Base-by-base conservation (phyloP, 2,329 filamentous ascomycete species). In the Neopestalotiopsis sp. region DNA sequence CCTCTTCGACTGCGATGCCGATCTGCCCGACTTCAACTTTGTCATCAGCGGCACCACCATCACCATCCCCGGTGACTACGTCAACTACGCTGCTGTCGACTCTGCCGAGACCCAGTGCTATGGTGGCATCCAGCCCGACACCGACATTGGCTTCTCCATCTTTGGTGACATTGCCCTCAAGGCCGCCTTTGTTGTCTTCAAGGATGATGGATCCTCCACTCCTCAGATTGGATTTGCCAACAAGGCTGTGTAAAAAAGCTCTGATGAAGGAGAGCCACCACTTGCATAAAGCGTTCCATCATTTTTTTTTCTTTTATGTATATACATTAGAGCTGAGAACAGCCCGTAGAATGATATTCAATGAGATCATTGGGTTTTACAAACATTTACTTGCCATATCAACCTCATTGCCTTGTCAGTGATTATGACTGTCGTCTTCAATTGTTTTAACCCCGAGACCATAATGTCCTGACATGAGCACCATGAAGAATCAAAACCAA, bases 91-190 rank as follows among this genome's bases (percentile, higher is more conserved):
- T 1, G 76, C 81, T 30, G 78, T 83, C 58, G 83, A 83, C 24
- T 80, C 76, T 28, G 81, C 82, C 70, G 80, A 75, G 10, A 76
- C 74, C 3, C 81, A 69, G 49, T 92, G 91, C 85, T 92, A 85
- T 74, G 91, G 91, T 69, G 91, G 90, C 63, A 85, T 93, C 56
- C 67, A 68, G 64, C 67, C 69, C 58, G 67, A 70, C 61, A 67
- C 67, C 13, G 65, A 66, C 32, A 67, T 70, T 17, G 69, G 69
- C n/a, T 70, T 70, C 69, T 67, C 67, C 67, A 70, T 70, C 67
- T 69, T 69, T 28, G 69, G 69, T 10, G 69, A 70, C 14, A 61
- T 70, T 17, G 69, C 69, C 5, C 69, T 70, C n/a, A 70, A 70
- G 69, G 69, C 69, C 38, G 69, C 67, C 24, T 69, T 68, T 34